A percentile compares a stretch with the other conserved stretches of the same genome.
Evolutionary conservation across 2,329 filamentous ascomycete genomes (phyloP).

Genomic region (Pleurostoma richardsiae): DNA sequence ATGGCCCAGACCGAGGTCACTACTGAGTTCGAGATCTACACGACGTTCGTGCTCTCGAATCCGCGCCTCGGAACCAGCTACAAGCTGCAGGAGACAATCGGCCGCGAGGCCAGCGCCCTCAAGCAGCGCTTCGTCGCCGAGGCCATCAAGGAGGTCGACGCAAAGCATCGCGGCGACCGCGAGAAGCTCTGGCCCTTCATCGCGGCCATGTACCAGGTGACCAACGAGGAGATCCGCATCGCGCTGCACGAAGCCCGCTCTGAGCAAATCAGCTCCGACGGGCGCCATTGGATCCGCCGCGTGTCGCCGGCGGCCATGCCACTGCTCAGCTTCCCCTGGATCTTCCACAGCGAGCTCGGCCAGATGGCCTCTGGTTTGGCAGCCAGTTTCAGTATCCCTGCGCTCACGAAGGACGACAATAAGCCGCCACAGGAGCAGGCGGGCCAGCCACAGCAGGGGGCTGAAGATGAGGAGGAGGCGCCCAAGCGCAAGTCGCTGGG

Average conservation of each 20-base stretch:
- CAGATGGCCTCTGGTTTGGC: conserved; percentile 18
- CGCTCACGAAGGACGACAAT: not conserved
- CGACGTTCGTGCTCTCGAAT: conserved; percentile 75
- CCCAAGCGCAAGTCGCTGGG: conserved; percentile 1
- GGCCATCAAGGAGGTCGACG: conserved; percentile 58
- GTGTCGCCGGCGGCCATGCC: conserved; percentile 52
- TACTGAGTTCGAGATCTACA: conserved; percentile 91
- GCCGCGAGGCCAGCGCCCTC: conserved; percentile 58
- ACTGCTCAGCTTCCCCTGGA: conserved; percentile 90
- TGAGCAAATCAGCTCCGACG: conserved; percentile 10
- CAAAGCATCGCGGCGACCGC: conserved; percentile 32
- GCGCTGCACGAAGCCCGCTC: conserved; percentile 45
- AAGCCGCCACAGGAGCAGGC: too few species aligned
- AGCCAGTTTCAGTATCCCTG: not conserved
- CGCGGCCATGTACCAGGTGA: conserved; percentile 84
- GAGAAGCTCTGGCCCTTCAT: conserved; percentile 65
- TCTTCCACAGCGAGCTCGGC: conserved; percentile 71
- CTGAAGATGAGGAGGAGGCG: not conserved
- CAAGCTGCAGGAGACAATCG: conserved; percentile 81
- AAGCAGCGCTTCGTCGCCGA: conserved; percentile 63
- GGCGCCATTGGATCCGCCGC: conserved; percentile 13
- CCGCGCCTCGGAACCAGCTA: conserved; percentile 72
- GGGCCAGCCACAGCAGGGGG: not conserved
- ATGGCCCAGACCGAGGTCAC: conserved; percentile 80
- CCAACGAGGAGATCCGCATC: conserved; percentile 61